A percentile compares a stretch with the other conserved stretches of the same genome.
phyloP scores from a whole-genome alignment of 768 basidiomycete species.

The Termitomyces bulborhizus region DNA sequence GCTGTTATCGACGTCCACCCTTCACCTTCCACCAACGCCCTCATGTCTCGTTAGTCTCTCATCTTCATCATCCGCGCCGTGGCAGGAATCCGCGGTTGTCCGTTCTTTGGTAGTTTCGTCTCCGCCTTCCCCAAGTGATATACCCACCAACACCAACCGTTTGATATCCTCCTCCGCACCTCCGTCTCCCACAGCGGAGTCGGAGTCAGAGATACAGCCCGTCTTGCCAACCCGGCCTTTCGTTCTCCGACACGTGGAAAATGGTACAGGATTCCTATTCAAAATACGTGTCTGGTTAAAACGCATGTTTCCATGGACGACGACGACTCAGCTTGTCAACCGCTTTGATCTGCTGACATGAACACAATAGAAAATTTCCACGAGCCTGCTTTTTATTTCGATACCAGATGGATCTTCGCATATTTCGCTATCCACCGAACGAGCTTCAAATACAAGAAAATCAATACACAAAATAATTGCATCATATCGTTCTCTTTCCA shows the following conservation, averaged over 20 bases:
- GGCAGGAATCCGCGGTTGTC: background rate
- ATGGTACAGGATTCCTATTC: background rate
- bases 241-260: background rate
- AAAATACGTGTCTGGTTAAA: background rate
- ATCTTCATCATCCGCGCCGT: background rate
- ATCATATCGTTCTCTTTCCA: no score
- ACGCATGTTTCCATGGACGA: background rate
- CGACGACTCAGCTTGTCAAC: background rate
- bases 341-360: background rate
- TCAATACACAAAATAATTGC: background rate
- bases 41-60: background rate
- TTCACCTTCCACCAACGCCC: background rate
- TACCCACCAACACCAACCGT: background rate
- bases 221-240: background rate
- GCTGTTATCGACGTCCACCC: background rate
- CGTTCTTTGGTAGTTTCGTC: no score
- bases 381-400: background rate
- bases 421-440: background rate
- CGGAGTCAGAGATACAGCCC: no score
- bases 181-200: no score
- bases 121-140: background rate
- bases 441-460: background rate
- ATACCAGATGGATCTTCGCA: no score
- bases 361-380: background rate
- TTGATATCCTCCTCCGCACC: no score